Evolutionary conservation across 345 rosid genomes (phyloP).

Genomic region (Boechera divaricarpa): DNA sequence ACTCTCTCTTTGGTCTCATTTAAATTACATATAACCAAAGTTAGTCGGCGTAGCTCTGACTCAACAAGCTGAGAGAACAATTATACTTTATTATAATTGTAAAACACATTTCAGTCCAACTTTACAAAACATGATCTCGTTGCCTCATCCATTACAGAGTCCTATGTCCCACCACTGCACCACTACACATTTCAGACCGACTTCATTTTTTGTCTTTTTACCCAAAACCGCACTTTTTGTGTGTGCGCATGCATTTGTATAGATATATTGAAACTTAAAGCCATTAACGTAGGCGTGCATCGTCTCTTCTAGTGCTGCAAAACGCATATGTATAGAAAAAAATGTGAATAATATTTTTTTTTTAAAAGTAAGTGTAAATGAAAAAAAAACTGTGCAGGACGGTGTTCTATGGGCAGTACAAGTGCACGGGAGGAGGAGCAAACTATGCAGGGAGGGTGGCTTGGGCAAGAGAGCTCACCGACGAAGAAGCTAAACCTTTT

Average conservation of each 20-base stretch:
- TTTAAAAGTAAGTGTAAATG: background rate
- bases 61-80: constrained; percentile 15
- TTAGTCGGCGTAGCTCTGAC: constrained; percentile 2
- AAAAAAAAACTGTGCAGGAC: constrained; percentile 60
- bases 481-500: constrained; percentile 91
- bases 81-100: constrained; percentile 16
- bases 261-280: constrained; percentile 5
- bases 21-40: background rate
- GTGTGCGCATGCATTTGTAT: constrained; percentile 28
- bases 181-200: constrained; percentile 32
- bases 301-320: constrained; percentile 30
- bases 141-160: constrained; percentile 27
- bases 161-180: constrained; percentile 37
- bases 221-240: background rate
- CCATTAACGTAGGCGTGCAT: constrained; percentile 36
- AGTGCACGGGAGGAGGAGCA: constrained; percentile 90
- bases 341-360: too few relatives aligned
- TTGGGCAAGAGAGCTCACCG: constrained; percentile 90
- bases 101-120: constrained; percentile 24
- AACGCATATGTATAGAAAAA: background rate
- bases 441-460: constrained; percentile 83
- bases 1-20: constrained; percentile 2
- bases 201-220: constrained; percentile 24
- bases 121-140: constrained; percentile 32
- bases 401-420: constrained; percentile 95